Evolutionary conservation across 805 yeast species (phyloP).

Genomic region (Candida palmyrensis): DNA sequence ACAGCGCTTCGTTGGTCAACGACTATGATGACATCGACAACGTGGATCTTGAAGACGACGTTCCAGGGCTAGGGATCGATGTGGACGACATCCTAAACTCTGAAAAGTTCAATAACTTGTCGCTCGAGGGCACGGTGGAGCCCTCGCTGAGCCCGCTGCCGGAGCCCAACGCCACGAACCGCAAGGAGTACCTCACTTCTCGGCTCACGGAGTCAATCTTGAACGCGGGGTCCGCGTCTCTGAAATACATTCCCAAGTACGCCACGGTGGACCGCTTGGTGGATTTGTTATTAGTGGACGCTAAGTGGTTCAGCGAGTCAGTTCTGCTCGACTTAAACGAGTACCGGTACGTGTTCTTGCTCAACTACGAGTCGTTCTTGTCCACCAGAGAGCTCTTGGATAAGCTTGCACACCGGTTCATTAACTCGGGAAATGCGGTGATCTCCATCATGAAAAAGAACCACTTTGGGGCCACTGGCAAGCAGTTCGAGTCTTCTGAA

Average conservation of each 20-base stretch:
- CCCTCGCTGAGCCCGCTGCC: not conserved
- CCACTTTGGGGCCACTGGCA: conserved; percentile 11
- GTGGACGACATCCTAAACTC: conserved; percentile 39
- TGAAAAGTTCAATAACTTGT: conserved; percentile 31
- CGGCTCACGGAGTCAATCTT: conserved; percentile 1
- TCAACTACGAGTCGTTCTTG: conserved; percentile 36
- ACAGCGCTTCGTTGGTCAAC: too few species aligned
- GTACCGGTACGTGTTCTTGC: conserved; percentile 36
- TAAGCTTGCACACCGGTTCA: conserved; percentile 35
- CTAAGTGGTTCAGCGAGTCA: conserved; percentile 48
- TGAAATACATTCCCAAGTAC: conserved; percentile 29
- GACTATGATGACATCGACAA: conserved; percentile 24
- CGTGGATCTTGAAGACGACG: conserved; percentile 31
- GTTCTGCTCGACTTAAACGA: conserved; percentile 34
- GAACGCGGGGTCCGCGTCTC: conserved; percentile 6
- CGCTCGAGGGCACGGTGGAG: conserved; percentile 7
- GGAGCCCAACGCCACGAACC: too few species aligned
- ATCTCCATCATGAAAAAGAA: conserved; percentile 37
- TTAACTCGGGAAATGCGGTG: conserved; percentile 41
- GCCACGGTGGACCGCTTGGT: conserved; percentile 73
- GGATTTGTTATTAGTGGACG: conserved; percentile 71
- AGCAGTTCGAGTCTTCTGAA: conserved; percentile 8
- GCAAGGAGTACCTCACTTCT: too few species aligned
- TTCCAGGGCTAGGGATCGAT: conserved; percentile 38
- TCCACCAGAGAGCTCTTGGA: conserved; percentile 36